These are phyloP conservation scores for Balansia obtecta DNA, from an alignment of 2,329 filamentous ascomycete species.

Conservation along the genomic window DNA sequence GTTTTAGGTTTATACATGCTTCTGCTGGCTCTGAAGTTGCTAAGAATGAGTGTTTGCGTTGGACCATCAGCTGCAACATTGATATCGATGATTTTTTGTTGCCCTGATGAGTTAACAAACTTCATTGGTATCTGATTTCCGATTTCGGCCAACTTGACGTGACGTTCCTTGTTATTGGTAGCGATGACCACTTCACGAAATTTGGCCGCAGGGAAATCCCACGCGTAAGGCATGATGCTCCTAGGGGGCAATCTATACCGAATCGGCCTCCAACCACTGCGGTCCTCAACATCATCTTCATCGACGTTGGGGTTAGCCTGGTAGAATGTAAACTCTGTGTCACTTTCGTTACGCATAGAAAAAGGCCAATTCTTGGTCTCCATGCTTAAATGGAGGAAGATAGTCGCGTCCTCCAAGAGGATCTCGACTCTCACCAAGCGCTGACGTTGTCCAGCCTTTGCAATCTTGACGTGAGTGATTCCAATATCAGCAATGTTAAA, in stretches of 20 bases:
- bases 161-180: slow-evolving; percentile 47
- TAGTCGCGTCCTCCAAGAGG: slow-evolving; percentile 81
- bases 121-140: slow-evolving; percentile 94
- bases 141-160: slow-evolving; percentile 92
- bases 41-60: slow-evolving; percentile 85
- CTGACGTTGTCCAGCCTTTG: slow-evolving; percentile 81
- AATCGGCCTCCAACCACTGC: slow-evolving; percentile 83
- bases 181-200: slow-evolving; percentile 79
- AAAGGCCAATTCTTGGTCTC: slow-evolving; percentile 97
- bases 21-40: slow-evolving; percentile 85
- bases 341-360: slow-evolving; percentile 96
- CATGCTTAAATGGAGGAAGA: slow-evolving; percentile 81
- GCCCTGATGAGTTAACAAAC: slow-evolving; percentile 52
- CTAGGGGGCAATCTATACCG: slow-evolving; percentile 82
- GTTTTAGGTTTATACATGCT: slow-evolving; percentile 66
- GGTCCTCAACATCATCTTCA: slow-evolving; percentile 74
- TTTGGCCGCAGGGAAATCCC: slow-evolving; percentile 98
- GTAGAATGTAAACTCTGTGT: slow-evolving; percentile 92
- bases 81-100: slow-evolving; percentile 86
- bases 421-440: slow-evolving; percentile 79
- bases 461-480: slow-evolving; percentile 84
- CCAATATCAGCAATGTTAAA: slow-evolving; percentile 96
- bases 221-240: slow-evolving; percentile 98
- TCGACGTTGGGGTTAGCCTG: slow-evolving; percentile 89
- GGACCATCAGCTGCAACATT: slow-evolving; percentile 93